phyloP scores from a whole-genome alignment of 192 early-diverging fungal genomes.

The Phycomyces nitens region DNA sequence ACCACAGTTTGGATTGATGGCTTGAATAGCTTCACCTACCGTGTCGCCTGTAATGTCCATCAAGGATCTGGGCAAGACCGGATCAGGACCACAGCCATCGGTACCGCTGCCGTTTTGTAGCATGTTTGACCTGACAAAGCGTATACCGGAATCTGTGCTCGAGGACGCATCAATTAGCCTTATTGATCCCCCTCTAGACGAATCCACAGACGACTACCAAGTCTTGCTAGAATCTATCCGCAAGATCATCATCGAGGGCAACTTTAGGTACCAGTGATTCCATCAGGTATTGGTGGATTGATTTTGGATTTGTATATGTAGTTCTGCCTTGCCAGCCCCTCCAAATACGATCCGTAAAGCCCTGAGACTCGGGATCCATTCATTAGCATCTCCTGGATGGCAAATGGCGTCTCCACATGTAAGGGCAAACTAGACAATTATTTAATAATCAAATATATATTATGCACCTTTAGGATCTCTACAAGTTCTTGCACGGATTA shows the following conservation, averaged over 20 bases:
- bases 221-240: conserved; percentile 48
- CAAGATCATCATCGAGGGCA: conserved; percentile 56
- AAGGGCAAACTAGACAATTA: no score
- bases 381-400: conserved; percentile 82
- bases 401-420: conserved; percentile 52
- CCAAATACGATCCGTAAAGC: conserved; percentile 52
- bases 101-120: conserved; percentile 65
- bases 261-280: conserved; percentile 54
- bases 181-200: conserved; percentile 43
- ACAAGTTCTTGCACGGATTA: conserved; percentile 72
- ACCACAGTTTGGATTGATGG: background rate
- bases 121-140: conserved; percentile 82
- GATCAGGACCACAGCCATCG: background rate
- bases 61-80: no score
- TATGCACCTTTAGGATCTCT: conserved; percentile 41
- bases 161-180: conserved; percentile 52
- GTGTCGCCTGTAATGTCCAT: background rate
- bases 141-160: conserved; percentile 56
- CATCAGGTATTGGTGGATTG: background rate
- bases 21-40: background rate
- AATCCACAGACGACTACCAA: conserved; percentile 38
- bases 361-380: conserved; percentile 78
- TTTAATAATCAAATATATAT: background rate
- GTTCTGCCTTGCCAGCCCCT: conserved; percentile 28
- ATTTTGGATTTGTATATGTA: conserved; percentile 13